Evolutionary conservation across 352 stramenopile genomes (phyloP), one percentile per base, ranked within the genome.

Genomic region (Phytophthora pini): DNA sequence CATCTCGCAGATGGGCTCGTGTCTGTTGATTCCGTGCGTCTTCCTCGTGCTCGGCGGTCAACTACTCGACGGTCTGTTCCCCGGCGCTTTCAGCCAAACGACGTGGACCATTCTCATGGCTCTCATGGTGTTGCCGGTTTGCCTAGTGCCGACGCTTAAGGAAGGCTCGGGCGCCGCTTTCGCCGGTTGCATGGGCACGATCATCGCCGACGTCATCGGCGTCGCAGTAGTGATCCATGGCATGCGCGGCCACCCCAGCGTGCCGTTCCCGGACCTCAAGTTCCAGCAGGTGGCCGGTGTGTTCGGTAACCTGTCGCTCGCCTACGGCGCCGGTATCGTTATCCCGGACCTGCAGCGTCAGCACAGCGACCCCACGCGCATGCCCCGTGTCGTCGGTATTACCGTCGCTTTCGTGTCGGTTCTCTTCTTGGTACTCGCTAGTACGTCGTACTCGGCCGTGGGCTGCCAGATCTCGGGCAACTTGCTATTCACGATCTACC

Each of bases 51-150:
- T 90, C 17, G 79, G 79, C 9, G 79, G 82, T 38, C 79, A 65
- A 20, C 45, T 90, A 15, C 64, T 88, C 3, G 61, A 79, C 43
- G 62, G 56, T 6, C 80, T 91, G 31, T 91, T 89, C 62, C 72
- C 79, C 0, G 69, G 54, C 6, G 61, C 79, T 22, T 84, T 89
- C 51, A 74, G 53, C 24, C 52, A 75, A 34, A 74, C 72, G 24
- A 86, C 69, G 6, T 91, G 82, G 82, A 89, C 82, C 52, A 82
- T 88, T 38, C 54, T 88, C 34, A 90, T 90, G 81, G 79, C 77
- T 11, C 17, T 84, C 11, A 80, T 65, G 43, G 56, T 84, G 47
- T 39, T 82, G 27, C 81, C 81, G 1, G 70, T 90, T 36, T 82
- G 77, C 22, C 56, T 90, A 4, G 80, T 80, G 10, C 81, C 81